Conservation (phyloP, 305 asterid genomes). For the Ruellia speciosa region DNA sequence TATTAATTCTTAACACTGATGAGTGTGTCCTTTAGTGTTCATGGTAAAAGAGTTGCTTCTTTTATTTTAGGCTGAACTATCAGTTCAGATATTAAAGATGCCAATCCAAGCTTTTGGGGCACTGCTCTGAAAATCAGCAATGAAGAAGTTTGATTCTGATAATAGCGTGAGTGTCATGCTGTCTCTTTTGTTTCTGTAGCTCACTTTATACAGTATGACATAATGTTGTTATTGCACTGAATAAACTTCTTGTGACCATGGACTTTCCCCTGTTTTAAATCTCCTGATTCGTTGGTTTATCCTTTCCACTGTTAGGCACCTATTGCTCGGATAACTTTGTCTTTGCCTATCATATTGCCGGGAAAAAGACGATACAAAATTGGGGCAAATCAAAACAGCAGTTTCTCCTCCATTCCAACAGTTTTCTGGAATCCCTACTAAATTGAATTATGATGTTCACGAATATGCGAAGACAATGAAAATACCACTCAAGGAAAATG, state of each 20-base stretch:
- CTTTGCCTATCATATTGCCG: conserved; percentile 9
- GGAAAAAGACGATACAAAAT: conserved; percentile 50
- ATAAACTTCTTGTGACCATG: no score
- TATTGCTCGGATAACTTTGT: conserved; percentile 12
- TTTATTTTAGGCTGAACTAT: conserved; percentile 45
- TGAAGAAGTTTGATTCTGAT: conserved; percentile 64
- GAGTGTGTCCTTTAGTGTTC: background rate
- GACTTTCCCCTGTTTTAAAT: no score
- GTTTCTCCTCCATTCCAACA: conserved; percentile 69
- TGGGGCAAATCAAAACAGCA: conserved; percentile 68
- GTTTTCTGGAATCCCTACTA: conserved; percentile 41
- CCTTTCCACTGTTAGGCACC: background rate
- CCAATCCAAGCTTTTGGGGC: conserved; percentile 85
- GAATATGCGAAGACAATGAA: conserved; percentile 29
- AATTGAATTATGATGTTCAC: conserved; percentile 22
- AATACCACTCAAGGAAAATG: conserved; percentile 24
- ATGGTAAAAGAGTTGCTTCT: conserved; percentile 17
- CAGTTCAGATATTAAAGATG: conserved; percentile 65
- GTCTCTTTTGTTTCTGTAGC: conserved; percentile 2
- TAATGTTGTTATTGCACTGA: no score
- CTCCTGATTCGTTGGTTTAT: no score
- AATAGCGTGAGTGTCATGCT: conserved; percentile 36
- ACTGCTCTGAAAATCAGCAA: conserved; percentile 58
- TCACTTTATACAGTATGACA: no score
- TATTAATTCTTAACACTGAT: background rate